Evolutionary conservation across 1,284 basidiomycete genomes (phyloP).

Genomic region (Mycena citricolor): DNA sequence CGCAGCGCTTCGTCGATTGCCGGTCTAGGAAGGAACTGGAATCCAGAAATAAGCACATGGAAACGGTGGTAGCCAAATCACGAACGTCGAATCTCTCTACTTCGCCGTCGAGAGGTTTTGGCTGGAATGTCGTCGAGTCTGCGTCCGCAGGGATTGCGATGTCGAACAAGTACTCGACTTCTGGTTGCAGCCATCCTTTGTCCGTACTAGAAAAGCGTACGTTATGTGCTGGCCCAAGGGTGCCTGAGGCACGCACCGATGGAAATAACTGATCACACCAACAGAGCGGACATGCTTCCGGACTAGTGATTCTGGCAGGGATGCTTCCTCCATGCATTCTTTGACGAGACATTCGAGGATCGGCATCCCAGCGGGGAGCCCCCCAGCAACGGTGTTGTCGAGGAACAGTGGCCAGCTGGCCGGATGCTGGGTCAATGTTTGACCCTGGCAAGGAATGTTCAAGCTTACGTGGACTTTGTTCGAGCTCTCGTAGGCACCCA

Average conservation of each 20-base stretch:
- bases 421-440: not conserved
- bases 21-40: constrained; percentile 58
- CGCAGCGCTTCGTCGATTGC: constrained; percentile 58
- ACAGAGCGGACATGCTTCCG: constrained; percentile 54
- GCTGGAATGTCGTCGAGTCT: constrained; percentile 52
- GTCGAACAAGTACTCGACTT: constrained; percentile 85
- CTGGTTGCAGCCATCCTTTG: constrained; percentile 82
- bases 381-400: constrained; percentile 82
- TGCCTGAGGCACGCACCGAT: constrained; percentile 45
- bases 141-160: constrained; percentile 60
- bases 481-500: constrained; percentile 88
- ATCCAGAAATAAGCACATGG: not conserved
- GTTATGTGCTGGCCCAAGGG: constrained; percentile 18
- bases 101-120: constrained; percentile 85
- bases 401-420: constrained; percentile 71
- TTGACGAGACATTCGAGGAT: constrained; percentile 82
- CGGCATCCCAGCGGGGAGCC: constrained; percentile 74
- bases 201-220: constrained; percentile 47
- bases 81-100: constrained; percentile 86
- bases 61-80: not conserved
- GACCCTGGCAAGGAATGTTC: constrained; percentile 1
- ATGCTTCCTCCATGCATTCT: constrained; percentile 93
- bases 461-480: constrained; percentile 83
- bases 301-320: constrained; percentile 65
- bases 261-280: constrained; percentile 72